These are phyloP conservation scores for Vicia sativa DNA, from an alignment of 306 rosid species.

Conservation along the genomic window DNA sequence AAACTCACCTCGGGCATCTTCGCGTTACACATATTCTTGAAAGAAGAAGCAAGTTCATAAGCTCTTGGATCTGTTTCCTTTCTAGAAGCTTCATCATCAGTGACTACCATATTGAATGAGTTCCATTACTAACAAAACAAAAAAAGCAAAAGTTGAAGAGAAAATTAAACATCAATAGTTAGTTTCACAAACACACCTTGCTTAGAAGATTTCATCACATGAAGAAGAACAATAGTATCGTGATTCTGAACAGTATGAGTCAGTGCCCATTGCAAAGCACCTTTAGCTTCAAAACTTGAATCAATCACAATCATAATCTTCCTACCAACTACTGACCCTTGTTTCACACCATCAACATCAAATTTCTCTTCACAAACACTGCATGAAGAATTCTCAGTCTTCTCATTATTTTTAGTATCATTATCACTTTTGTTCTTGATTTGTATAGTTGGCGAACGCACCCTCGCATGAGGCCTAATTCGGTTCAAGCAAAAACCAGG, in stretches of 20 bases:
- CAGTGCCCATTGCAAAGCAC: slow-evolving; percentile 90
- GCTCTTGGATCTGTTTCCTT: slow-evolving; percentile 64
- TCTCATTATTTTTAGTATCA: slow-evolving; percentile 36
- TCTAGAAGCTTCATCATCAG: slow-evolving; percentile 55
- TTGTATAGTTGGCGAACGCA: slow-evolving; percentile 71
- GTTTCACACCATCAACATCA: slow-evolving; percentile 47
- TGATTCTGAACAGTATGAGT: slow-evolving; percentile 84
- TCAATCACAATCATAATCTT: slow-evolving; percentile 92
- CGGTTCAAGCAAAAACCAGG: slow-evolving; percentile 84
- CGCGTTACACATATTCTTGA: slow-evolving; percentile 62
- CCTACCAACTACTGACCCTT: slow-evolving; percentile 51
- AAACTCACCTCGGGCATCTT: slow-evolving; percentile 84
- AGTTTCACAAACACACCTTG: slow-evolving; percentile 72
- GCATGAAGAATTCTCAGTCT: slow-evolving; percentile 36
- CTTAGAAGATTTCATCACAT: slow-evolving; percentile 65
- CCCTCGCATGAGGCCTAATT: slow-evolving; percentile 83
- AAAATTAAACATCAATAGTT: background rate
- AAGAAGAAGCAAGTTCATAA: slow-evolving; percentile 63
- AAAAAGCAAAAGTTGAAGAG: background rate
- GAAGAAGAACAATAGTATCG: slow-evolving; percentile 72
- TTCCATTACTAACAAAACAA: slow-evolving; percentile 10
- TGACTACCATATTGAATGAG: slow-evolving; percentile 35
- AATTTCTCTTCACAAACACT: slow-evolving; percentile 39
- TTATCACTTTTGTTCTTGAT: slow-evolving; percentile 44
- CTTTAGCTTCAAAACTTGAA: slow-evolving; percentile 83